Evolutionary conservation across 1,284 basidiomycete species (phyloP), one percentile per base, ranked within the genome.

Genomic region (Gomphus sp.): DNA sequence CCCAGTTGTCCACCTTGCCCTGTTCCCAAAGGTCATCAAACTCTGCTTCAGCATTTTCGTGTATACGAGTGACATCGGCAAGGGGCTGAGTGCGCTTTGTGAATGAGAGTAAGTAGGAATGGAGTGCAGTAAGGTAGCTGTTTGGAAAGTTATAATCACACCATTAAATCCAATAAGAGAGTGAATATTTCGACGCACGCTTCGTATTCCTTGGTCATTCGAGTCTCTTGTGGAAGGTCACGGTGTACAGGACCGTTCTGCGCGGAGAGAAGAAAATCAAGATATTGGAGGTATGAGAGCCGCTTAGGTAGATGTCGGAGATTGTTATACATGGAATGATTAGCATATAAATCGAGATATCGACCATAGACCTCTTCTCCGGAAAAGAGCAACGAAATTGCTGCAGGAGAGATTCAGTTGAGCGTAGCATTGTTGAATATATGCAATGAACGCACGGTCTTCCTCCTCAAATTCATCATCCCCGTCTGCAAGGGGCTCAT

Each of bases 311-410:
- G 80, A 63, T 84, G 80, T 74, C 91, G 92, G 64, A 98, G 72
- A 73, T 99, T 99, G 75, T 87, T 87, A 74, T 91, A 99, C 52
- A 87, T 78, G 51, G 88, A 84, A 68, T 98, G 96, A 62, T 91
- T 86, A 55, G 86, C 76, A 71, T 98, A 93, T 61, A 99, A 72
- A 72, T 99, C 97, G 62, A 99, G 80, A 71, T 96, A 98, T 72
- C 91, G 89, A 52, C 97, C 97, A 63, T 94, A 93, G 41, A 82
- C 82, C 71, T 99, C 97, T 75, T 99, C 96, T 45, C 97, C 97
- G 11, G 93, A 94, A 74, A 98, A 98, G 64, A 95, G 75, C 59
- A 91, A 76, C 61, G 92, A 89, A 59, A 97, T 80, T 57, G 91
- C 93, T 96, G 66, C 52, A 64, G 48, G 63, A 48, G 43, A 62